Evolutionary conservation across 805 yeast genomes (phyloP), one percentile per base, ranked within the genome.

Genomic region (Schizosaccharomyces osmophilus): DNA sequence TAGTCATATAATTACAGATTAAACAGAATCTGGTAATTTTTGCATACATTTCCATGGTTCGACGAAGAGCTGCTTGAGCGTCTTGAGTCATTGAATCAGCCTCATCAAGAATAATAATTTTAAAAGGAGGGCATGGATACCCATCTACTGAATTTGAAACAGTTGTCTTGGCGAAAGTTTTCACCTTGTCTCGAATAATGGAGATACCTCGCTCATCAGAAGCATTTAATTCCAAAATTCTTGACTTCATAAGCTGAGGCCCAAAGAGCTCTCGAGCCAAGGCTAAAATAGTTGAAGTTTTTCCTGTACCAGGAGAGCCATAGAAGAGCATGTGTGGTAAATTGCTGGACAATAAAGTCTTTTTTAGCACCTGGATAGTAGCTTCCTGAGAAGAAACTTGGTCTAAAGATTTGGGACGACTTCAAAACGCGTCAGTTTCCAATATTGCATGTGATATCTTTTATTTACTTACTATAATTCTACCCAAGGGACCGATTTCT

Each of bases 51-150:
- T 87, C 96, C 89, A 85, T 85, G 0, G 95, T 90, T 72, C 98
- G 79, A 73, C 98, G 81, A 65, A 93, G 76, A 0, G 98, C 98
- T 62, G 89, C 80, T 70, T 93, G 98, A 0, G 98, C 98, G 67
- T 87, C 97, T 54, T 87, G 79, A 6, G 98, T 93, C 97, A 93
- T 93, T 13, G 95, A 87, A 71, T 93, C 97, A 0, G 97, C 97
- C 71, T 89, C 97, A 74, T 89, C 97, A 61, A 93, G 73, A 55
- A 93, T 87, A 65, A 93, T 84, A 67, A 93, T 81, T 70, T 93
- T 93, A 72, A 86, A 93, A 5, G 97, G 97, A 1, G 98, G 99
- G 69, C 97, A 90, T 1, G 97, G 96, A 72, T 88, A 89, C 22
- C 81, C 78, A 19, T 57, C 39, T 11, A 57, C 60, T 9, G 22